Evolutionary conservation across 208 protist genomes (phyloP).

Genomic region (Phytomonas francai): DNA sequence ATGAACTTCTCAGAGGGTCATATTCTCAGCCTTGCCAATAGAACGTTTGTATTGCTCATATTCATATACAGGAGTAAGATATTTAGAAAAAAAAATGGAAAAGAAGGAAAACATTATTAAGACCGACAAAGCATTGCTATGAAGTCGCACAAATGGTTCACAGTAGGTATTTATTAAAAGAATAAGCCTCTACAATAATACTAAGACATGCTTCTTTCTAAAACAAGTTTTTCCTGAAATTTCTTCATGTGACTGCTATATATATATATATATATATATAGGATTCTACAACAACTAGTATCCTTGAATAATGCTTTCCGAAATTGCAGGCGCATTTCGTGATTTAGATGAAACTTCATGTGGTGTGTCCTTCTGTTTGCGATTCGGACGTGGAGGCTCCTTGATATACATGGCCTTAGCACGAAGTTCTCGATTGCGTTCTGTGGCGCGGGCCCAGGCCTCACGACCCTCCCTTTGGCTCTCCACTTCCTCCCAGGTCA

Average conservation of each 20-base stretch:
- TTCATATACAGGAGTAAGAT: not conserved
- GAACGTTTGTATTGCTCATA: not conserved
- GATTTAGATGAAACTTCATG: constrained; percentile 60
- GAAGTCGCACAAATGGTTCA: not conserved
- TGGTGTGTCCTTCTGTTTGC: constrained; percentile 48
- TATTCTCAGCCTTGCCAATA: not conserved
- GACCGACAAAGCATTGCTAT: not conserved
- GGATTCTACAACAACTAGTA: constrained; percentile 20
- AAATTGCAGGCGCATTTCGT: constrained; percentile 50
- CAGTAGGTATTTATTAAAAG: not conserved
- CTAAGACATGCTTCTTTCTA: not conserved
- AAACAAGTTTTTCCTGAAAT: not conserved
- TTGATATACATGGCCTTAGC: constrained; percentile 87
- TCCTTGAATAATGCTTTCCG: constrained; percentile 48
- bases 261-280: constrained; percentile 5
- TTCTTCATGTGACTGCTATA: constrained; percentile 1
- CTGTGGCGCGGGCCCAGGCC: constrained; percentile 47
- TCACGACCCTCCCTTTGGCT: constrained; percentile 73
- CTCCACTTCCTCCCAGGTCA: constrained; percentile 85
- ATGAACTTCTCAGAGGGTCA: not conserved
- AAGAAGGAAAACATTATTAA: not conserved
- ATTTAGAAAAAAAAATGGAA: not conserved
- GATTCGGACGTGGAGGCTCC: constrained; percentile 76
- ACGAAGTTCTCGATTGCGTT: constrained; percentile 67
- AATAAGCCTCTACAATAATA: not conserved